These are phyloP conservation scores for Prunus mongolica DNA, from an alignment of 306 rosid species.

Conservation along the genomic window DNA sequence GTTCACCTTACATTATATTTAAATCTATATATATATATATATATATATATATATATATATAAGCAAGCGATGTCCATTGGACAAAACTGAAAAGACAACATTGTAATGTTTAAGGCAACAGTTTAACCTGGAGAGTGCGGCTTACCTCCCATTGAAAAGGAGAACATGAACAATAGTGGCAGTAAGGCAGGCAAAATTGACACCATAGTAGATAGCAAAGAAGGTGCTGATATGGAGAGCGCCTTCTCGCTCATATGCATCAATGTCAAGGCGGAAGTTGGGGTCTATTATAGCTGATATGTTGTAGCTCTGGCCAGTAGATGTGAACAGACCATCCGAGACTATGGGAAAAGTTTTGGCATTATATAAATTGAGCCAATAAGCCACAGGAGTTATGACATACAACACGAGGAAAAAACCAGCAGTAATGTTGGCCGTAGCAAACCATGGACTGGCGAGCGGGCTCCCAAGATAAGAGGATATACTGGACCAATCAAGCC, in stretches of 20 bases:
- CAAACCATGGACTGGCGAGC: constrained; percentile 91
- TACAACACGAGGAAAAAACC: constrained; percentile 61
- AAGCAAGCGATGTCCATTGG: too few species aligned
- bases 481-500: constrained; percentile 77
- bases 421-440: constrained; percentile 72
- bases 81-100: neutral
- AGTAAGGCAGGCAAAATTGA: constrained; percentile 71
- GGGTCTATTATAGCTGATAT: constrained; percentile 65
- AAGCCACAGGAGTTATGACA: constrained; percentile 52
- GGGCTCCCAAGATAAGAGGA: constrained; percentile 82
- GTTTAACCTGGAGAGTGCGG: neutral
- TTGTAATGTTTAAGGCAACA: neutral
- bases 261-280: constrained; percentile 53
- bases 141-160: constrained; percentile 76
- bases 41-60: too few species aligned
- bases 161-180: constrained; percentile 71
- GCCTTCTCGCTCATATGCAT: constrained; percentile 57
- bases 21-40: too few species aligned
- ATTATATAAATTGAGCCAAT: constrained; percentile 54
- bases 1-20: neutral
- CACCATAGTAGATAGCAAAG: constrained; percentile 57
- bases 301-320: constrained; percentile 61
- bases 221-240: constrained; percentile 65
- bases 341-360: constrained; percentile 75
- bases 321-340: constrained; percentile 62